A percentile compares a stretch with the other conserved stretches of the same genome.
phyloP scores from a whole-genome alignment of 768 basidiomycete genomes.

The Tephrocybe rancida region DNA sequence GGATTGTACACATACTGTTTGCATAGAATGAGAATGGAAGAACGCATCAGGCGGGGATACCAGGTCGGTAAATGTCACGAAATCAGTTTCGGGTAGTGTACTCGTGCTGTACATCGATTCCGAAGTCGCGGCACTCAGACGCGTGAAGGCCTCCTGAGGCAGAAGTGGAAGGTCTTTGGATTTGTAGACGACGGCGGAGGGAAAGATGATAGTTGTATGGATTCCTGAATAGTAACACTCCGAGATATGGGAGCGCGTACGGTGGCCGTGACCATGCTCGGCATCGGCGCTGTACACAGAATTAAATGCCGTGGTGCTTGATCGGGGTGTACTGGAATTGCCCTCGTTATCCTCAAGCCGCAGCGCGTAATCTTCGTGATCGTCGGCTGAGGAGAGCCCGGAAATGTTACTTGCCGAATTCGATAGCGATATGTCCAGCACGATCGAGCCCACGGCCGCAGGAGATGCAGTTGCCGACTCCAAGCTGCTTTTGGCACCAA shows the following conservation, averaged over 20 bases:
- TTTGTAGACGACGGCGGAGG: not conserved
- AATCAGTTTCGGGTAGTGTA: conserved; percentile 6
- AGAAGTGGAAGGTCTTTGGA: conserved; percentile 5
- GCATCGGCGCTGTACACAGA: not conserved
- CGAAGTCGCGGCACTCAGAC: not conserved
- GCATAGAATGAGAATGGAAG: not conserved
- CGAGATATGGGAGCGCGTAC: not conserved
- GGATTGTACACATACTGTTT: not conserved
- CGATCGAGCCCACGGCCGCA: not conserved
- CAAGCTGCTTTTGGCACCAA: not conserved
- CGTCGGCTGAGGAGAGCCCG: too few relatives aligned
- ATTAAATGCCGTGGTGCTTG: not conserved
- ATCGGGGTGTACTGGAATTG: not conserved
- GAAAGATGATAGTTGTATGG: not conserved
- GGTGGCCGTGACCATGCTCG: not conserved
- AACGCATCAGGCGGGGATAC: not conserved
- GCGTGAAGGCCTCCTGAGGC: not conserved
- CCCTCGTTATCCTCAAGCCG: not conserved
- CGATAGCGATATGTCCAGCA: not conserved
- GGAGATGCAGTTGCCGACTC: not conserved
- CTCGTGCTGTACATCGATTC: conserved; percentile 14
- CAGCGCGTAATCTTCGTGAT: not conserved
- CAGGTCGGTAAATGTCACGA: not conserved
- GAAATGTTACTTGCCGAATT: not conserved
- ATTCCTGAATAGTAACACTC: too few relatives aligned